Conservation (phyloP, 2,329 filamentous ascomycete species). For the Dothistroma pini region DNA sequence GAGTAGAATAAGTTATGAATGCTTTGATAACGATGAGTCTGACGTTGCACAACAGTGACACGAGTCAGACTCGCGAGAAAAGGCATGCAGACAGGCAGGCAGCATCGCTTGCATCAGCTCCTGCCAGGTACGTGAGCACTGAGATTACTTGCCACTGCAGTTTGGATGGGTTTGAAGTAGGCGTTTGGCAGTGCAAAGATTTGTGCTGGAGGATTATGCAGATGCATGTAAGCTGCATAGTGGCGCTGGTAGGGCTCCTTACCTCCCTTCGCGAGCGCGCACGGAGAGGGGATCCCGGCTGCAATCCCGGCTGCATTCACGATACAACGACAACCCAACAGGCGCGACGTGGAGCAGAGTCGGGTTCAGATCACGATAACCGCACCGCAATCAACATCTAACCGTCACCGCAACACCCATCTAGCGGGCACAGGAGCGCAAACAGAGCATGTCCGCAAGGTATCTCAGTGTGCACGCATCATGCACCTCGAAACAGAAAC, state of each 20-base stretch:
- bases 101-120: not conserved
- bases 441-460: not conserved
- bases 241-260: not conserved
- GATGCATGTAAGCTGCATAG: not conserved
- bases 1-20: not conserved
- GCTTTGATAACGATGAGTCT: not conserved
- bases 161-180: not conserved
- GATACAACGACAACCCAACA: not conserved
- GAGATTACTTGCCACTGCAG: not conserved
- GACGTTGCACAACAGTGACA: not conserved
- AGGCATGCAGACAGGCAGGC: not conserved
- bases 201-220: not conserved
- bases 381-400: slow-evolving; percentile 6
- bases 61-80: not conserved
- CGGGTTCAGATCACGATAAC: not conserved
- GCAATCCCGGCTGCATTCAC: not conserved
- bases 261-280: not conserved
- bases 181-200: not conserved
- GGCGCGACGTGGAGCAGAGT: not conserved
- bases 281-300: not conserved
- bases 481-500: not conserved
- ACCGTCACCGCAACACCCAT: not conserved
- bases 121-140: not conserved
- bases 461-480: not conserved
- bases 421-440: not conserved